Conservation (phyloP, 805 yeast genomes). For the Pichia pseudocactophila region DNA sequence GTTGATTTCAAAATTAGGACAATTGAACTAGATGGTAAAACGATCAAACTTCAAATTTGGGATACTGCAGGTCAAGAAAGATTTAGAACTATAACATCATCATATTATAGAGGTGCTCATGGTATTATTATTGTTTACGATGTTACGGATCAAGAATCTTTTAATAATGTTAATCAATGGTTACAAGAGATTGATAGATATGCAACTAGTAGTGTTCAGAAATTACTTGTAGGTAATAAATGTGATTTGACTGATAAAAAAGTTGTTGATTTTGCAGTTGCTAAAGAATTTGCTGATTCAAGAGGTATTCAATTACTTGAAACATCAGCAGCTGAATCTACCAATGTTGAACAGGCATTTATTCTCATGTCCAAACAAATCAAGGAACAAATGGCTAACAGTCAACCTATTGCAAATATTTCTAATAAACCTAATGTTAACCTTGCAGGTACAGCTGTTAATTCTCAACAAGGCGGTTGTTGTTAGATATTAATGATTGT, state of each 20-base stretch:
- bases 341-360: conserved; percentile 97
- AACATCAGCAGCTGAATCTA: conserved; percentile 89
- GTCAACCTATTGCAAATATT: conserved; percentile 34
- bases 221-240: conserved; percentile 92
- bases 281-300: conserved; percentile 96
- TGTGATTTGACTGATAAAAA: conserved; percentile 90
- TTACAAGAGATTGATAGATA: conserved; percentile 96
- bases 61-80: conserved; percentile 99
- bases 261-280: conserved; percentile 91
- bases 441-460: conserved; percentile 59
- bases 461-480: conserved; percentile 36
- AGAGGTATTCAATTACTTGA: conserved; percentile 91
- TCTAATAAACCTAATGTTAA: conserved; percentile 56
- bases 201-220: conserved; percentile 96
- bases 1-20: conserved; percentile 90
- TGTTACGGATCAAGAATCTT: conserved; percentile 94
- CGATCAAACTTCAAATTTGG: conserved; percentile 97
- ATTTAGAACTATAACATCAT: conserved; percentile 93
- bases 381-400: conserved; percentile 84
- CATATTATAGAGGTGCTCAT: conserved; percentile 97
- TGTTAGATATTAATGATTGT: conserved; percentile 28
- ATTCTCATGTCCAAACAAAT: conserved; percentile 98
- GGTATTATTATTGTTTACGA: conserved; percentile 97
- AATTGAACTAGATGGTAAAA: conserved; percentile 91
- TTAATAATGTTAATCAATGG: conserved; percentile 97